Evolutionary conservation across 108 stramenopile genomes (phyloP), one percentile per base, ranked within the genome.

Genomic region (Pseudonitzschia delicatissima): DNA sequence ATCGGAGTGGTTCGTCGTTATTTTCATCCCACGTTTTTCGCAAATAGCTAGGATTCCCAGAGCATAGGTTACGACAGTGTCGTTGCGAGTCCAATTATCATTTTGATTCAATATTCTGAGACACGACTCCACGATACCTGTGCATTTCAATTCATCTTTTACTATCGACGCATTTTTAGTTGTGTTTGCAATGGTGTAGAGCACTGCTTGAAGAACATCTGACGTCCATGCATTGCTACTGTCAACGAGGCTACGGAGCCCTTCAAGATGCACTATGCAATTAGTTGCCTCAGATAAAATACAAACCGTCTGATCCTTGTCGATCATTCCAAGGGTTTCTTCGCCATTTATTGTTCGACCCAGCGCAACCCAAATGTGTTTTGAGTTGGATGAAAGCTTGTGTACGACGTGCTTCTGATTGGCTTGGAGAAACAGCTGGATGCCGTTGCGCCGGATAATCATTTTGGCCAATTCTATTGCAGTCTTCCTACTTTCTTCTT

Each of bases 101-200:
- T 55, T 33, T 29, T 28, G 28, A 23, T 23, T 21, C 53, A 55
- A 32, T 3, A 34, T 17, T 6, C 13, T 28, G 2, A 55, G 53
- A 55, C 53, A 55, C 11, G 5, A 27, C 6, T 27, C 29, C 32
- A 55, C 53, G 15, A 55, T 33, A 55, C 31, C 32, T 33, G 27
- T 13, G 13, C 32, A 11, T 11, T 55, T 55, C 53, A 55, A 4
- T 23, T 55, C 53, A 13, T 55, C 31, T n/a, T 33, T 55, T 33
- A 18, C 53, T 32, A 55, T 32, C 31, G 31, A 34, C 11, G 11
- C 31, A 11, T 55, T 29, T 55, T 55, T 55, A 29, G 31, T 55
- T 28, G 53, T 55, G 32, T 55, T 55, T 23, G 53, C 53, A 31
- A 55, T 55, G 20, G 53, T 17, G 32, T 55, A 55, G 13, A 55